phyloP scores from a whole-genome alignment of 2,329 filamentous ascomycete species.

The Simplicillium sp. region DNA sequence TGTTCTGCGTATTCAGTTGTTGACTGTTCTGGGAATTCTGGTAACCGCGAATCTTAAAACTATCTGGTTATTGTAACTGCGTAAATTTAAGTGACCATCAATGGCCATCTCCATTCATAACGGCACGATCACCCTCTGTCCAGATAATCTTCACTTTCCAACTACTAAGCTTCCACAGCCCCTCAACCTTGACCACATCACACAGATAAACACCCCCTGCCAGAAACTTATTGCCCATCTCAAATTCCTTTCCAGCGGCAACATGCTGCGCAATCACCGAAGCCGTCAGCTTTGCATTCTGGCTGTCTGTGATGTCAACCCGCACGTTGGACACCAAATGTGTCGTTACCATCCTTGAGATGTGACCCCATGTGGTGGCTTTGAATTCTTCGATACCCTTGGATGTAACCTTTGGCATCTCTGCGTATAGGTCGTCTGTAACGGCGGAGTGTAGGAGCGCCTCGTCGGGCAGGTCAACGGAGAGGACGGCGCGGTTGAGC shows the following conservation, averaged over 20 bases:
- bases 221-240: background rate
- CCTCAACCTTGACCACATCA: slow-evolving; percentile 3
- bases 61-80: no score
- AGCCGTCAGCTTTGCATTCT: slow-evolving; percentile 2
- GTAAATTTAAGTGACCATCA: no score
- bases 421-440: slow-evolving; percentile 1
- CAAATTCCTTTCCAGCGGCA: slow-evolving; percentile 1
- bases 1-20: no score
- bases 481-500: slow-evolving; percentile 2
- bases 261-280: slow-evolving; percentile 4
- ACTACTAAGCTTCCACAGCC: slow-evolving; percentile 2
- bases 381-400: slow-evolving; percentile 1
- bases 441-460: slow-evolving; percentile 3
- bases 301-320: slow-evolving; percentile 1
- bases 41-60: no score
- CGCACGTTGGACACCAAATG: slow-evolving; percentile 5
- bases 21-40: no score
- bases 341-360: slow-evolving; percentile 3
- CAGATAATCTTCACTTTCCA: slow-evolving; percentile 5
- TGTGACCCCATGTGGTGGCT: background rate
- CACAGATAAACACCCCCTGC: slow-evolving; percentile 2
- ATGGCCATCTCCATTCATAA: slow-evolving; percentile 1
- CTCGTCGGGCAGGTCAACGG: slow-evolving; percentile 4
- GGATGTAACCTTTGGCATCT: slow-evolving; percentile 1
- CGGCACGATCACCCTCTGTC: slow-evolving; percentile 3